Percentiles rank a stretch among this genome's conserved stretches.
Evolutionary conservation across 2,329 filamentous ascomycete species (phyloP).

Genomic region (Fusarium mangiferae): DNA sequence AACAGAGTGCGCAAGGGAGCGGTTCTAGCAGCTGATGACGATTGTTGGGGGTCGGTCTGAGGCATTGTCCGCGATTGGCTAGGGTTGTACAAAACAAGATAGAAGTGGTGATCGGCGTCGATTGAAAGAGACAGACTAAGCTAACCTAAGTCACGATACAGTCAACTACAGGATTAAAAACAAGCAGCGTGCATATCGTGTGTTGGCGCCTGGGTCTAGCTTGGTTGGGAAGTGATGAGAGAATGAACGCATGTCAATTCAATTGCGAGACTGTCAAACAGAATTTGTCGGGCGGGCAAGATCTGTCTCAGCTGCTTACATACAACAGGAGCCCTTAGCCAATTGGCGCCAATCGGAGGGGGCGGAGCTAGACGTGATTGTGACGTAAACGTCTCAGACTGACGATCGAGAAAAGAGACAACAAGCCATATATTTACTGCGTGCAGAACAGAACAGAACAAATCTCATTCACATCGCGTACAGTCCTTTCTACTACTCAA

Average conservation of each 20-base stretch:
- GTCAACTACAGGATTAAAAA: not conserved
- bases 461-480: accelerated
- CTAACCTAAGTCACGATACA: no score
- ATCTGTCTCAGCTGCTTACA: not conserved
- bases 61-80: not conserved
- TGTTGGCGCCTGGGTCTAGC: no score
- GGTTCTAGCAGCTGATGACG: not conserved
- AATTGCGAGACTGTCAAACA: not conserved
- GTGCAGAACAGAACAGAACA: no score
- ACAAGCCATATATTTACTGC: not conserved
- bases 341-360: not conserved
- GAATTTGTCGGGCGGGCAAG: not conserved
- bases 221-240: not conserved
- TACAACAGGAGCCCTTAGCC: not conserved
- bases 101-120: no score
- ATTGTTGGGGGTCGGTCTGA: not conserved
- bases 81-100: not conserved
- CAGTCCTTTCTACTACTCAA: not conserved
- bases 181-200: not conserved
- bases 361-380: not conserved
- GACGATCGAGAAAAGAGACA: not conserved
- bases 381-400: not conserved
- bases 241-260: not conserved
- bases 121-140: not conserved
- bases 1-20: not conserved